Conservation (phyloP, 768 basidiomycete genomes). For the Boletus insuetus region DNA sequence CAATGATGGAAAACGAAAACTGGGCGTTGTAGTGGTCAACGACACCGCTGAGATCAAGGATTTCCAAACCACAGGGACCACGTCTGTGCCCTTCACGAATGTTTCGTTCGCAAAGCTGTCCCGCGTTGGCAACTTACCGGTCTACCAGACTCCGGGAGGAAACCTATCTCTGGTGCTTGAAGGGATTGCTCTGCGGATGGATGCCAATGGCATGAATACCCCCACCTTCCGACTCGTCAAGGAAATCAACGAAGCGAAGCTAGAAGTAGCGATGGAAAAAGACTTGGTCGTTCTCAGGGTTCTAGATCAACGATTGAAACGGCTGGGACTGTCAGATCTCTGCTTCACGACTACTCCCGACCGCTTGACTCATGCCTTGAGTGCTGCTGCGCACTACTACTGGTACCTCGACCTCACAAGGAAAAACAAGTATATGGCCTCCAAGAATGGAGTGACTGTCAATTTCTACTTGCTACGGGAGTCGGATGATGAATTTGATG, state of each 20-base stretch:
- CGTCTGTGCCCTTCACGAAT: not conserved
- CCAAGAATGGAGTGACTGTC: not conserved
- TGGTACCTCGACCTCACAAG: constrained; percentile 19
- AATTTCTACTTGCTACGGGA: constrained; percentile 5
- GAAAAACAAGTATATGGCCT: not conserved
- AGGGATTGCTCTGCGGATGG: not conserved
- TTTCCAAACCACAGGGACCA: constrained; percentile 8
- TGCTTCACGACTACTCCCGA: not conserved
- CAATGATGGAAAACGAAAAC: not conserved
- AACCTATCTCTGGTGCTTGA: not conserved
- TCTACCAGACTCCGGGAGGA: not conserved
- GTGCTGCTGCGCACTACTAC: constrained; percentile 16
- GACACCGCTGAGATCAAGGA: constrained; percentile 14
- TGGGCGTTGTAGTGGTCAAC: constrained; percentile 1
- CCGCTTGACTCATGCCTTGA: not conserved
- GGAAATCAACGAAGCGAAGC: not conserved
- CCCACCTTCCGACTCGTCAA: not conserved
- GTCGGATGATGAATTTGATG: not conserved
- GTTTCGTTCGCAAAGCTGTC: constrained; percentile 5
- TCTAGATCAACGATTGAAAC: constrained; percentile 1
- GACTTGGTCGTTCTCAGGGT: not conserved
- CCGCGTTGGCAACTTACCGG: not conserved
- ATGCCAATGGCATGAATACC: no score
- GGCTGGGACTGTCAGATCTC: constrained; percentile 1
- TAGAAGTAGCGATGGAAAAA: not conserved